Conservation (phyloP, 192 early-diverging fungal species). For the Nowakowskiella sp. region DNA sequence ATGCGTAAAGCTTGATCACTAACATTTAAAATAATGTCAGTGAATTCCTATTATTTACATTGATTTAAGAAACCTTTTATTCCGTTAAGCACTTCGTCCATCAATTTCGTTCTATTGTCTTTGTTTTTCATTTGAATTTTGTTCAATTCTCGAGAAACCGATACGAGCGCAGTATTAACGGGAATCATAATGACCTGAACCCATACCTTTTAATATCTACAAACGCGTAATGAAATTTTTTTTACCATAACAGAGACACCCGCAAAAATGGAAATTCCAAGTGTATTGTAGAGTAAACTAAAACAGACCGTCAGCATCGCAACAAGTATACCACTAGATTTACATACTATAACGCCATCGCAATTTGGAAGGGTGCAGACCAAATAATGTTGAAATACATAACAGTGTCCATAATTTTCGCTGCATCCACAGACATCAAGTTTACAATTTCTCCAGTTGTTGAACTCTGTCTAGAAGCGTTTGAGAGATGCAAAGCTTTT, state of each 20-base stretch:
- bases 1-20: constrained; percentile 95
- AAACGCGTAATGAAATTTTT: background rate
- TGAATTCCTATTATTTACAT: no score
- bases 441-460: constrained; percentile 72
- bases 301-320: no score
- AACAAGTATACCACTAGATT: no score
- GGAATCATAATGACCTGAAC: constrained; percentile 64
- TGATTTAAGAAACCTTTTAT: no score
- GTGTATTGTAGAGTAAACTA: constrained; percentile 69
- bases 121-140: constrained; percentile 82
- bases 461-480: constrained; percentile 64
- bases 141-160: constrained; percentile 58
- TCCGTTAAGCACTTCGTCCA: no score
- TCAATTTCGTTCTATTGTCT: constrained; percentile 61
- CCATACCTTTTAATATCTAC: background rate
- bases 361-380: constrained; percentile 72
- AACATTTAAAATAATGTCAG: no score
- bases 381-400: constrained; percentile 68
- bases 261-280: constrained; percentile 75
- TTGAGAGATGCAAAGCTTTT: constrained; percentile 76
- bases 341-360: constrained; percentile 62
- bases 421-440: constrained; percentile 44
- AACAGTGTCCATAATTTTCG: constrained; percentile 49
- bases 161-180: constrained; percentile 59
- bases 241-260: constrained; percentile 68